Evolutionary conservation across 2,329 filamentous ascomycete genomes (phyloP).

Genomic region (Hypoxylon sp.): DNA sequence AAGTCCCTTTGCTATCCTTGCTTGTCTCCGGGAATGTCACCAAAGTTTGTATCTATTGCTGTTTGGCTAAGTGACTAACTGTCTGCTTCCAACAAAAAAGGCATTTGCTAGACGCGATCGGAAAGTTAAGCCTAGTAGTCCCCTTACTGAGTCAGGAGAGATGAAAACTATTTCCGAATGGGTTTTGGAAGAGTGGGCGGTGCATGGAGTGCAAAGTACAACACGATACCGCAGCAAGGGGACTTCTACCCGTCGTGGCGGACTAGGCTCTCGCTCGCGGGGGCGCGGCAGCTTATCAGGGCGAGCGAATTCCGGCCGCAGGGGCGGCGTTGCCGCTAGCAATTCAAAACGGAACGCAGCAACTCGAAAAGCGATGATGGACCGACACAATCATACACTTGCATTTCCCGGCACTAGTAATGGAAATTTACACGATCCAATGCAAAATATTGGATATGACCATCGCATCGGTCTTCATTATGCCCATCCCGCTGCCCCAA

Average conservation of each 20-base stretch:
- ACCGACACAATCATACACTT: constrained; percentile 27
- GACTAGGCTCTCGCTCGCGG: constrained; percentile 15
- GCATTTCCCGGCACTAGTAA: constrained; percentile 18
- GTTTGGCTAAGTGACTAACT: constrained; percentile 17
- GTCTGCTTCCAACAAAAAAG: constrained; percentile 44
- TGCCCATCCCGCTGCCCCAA: background rate
- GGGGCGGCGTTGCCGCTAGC: constrained; percentile 49
- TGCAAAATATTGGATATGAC: constrained; percentile 20
- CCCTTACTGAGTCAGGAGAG: constrained; percentile 61
- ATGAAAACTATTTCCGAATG: constrained; percentile 80
- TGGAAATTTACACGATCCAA: constrained; percentile 22
- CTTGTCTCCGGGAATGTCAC: background rate
- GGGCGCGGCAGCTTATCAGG: constrained; percentile 38
- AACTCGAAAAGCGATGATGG: constrained; percentile 30
- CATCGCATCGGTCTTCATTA: constrained; percentile 21
- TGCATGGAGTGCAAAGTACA: constrained; percentile 86
- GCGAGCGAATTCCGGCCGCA: constrained; percentile 50
- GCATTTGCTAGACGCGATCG: constrained; percentile 61
- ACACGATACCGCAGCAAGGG: constrained; percentile 81
- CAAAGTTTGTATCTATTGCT: constrained; percentile 2
- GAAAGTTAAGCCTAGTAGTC: constrained; percentile 60
- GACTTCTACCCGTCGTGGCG: constrained; percentile 53
- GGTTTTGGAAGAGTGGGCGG: constrained; percentile 79
- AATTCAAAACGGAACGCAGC: constrained; percentile 47
- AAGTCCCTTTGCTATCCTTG: constrained; percentile 56